Evolutionary conservation across 1,139 yeast species (phyloP).

Genomic region (Blastobotrys capitulatus): DNA sequence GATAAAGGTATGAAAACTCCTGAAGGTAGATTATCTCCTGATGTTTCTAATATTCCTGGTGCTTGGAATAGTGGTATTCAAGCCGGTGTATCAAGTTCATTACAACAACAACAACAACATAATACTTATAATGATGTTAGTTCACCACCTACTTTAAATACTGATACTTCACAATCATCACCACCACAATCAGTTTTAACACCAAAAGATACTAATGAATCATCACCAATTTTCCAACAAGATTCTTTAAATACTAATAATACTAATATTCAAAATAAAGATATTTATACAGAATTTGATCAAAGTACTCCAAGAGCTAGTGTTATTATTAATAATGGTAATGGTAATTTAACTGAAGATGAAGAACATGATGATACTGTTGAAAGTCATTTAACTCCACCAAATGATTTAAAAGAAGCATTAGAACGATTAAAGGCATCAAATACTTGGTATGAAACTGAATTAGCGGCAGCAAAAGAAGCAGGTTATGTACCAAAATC

Average conservation of each 20-base stretch:
- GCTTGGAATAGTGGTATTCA: slow-evolving; percentile 17
- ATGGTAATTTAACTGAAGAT: not conserved
- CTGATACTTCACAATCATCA: slow-evolving; percentile 7
- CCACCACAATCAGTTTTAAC: slow-evolving; percentile 9
- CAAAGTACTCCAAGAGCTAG: slow-evolving; percentile 21
- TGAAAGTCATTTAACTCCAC: not conserved
- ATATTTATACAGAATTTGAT: slow-evolving; percentile 8
- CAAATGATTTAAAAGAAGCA: slow-evolving; percentile 19
- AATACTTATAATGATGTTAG: not conserved
- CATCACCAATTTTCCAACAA: slow-evolving; percentile 2
- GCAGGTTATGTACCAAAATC: slow-evolving; percentile 28
- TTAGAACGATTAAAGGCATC: slow-evolving; percentile 31
- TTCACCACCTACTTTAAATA: slow-evolving; percentile 4
- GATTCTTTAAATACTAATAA: not conserved
- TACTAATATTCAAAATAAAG: slow-evolving; percentile 4
- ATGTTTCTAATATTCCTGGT: slow-evolving; percentile 19
- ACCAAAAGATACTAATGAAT: slow-evolving; percentile 2
- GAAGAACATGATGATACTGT: not conserved
- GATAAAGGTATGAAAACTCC: too few relatives aligned
- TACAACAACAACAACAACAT: too few relatives aligned
- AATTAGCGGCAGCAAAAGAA: slow-evolving; percentile 28
- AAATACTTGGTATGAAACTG: slow-evolving; percentile 33
- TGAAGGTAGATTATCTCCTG: slow-evolving; percentile 3
- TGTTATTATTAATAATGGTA: not conserved
- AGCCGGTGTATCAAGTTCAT: too few relatives aligned